Evolutionary conservation across 75 land plant genomes (phyloP).

Genomic region (Pinus taeda): DNA sequence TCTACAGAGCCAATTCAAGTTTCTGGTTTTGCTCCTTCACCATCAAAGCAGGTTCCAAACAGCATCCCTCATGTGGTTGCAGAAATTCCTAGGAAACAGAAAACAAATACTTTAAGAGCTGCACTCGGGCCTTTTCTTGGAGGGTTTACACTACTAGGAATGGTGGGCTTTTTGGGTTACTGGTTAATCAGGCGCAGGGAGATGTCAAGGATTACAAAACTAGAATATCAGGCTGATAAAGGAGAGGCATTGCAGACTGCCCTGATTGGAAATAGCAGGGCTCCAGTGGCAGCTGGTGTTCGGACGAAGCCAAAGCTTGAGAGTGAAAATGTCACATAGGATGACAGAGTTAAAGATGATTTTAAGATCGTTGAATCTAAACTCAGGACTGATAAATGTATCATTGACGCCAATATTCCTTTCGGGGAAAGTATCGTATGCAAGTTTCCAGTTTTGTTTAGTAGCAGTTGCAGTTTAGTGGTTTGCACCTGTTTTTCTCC

Average conservation of each 20-base stretch:
- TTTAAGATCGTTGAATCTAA: neutral
- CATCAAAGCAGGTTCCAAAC: neutral
- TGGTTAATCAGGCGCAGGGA: slow-evolving; percentile 13
- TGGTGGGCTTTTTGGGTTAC: slow-evolving; percentile 27
- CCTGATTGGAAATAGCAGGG: slow-evolving; percentile 50
- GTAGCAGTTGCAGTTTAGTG: neutral
- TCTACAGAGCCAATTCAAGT: slow-evolving; percentile 13
- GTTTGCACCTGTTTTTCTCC: neutral
- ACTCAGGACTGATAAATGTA: neutral
- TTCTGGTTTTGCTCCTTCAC: neutral
- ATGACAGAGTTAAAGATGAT: neutral
- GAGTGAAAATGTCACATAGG: slow-evolving; percentile 29
- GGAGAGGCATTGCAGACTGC: slow-evolving; percentile 56
- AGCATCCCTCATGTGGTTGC: neutral
- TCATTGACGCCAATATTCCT: neutral
- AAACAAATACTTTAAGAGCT: slow-evolving; percentile 34
- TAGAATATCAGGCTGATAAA: slow-evolving; percentile 54
- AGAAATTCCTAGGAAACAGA: slow-evolving; percentile 9
- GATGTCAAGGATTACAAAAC: slow-evolving; percentile 27
- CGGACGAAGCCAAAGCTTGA: slow-evolving; percentile 80
- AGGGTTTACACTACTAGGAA: slow-evolving; percentile 37
- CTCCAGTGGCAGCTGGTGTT: slow-evolving; percentile 59
- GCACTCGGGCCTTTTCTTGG: slow-evolving; percentile 31
- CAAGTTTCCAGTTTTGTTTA: neutral
- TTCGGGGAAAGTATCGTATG: neutral